Evolutionary conservation across 2,329 filamentous ascomycete species (phyloP).

Genomic region (Nannizzia gypsea): DNA sequence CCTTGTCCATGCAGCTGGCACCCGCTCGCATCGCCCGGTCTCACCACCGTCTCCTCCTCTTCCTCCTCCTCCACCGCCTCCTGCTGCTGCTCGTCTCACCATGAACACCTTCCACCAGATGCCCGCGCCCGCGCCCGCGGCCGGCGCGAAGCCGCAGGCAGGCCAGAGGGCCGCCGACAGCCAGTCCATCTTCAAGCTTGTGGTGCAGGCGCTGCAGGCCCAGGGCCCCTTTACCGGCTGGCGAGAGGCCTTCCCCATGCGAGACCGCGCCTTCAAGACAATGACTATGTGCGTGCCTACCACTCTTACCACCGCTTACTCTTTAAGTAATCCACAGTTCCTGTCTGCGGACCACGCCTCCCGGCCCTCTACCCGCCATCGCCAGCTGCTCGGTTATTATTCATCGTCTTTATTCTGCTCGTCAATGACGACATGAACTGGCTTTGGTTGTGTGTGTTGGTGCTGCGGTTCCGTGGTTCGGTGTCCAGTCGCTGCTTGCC

Average conservation of each 20-base stretch:
- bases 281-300: neutral
- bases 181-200: conserved; percentile 26
- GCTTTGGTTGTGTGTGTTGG: neutral
- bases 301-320: neutral
- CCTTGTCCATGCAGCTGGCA: conserved; percentile 1
- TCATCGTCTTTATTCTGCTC: neutral
- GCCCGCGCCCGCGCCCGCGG: conserved; percentile 4
- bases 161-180: conserved; percentile 22
- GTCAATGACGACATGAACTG: neutral
- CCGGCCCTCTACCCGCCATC: no score
- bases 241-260: conserved; percentile 31
- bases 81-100: neutral
- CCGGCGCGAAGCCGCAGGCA: conserved; percentile 7
- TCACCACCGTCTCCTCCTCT: neutral
- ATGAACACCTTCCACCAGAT: conserved; percentile 3
- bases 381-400: no score
- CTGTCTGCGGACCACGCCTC: no score
- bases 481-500: no score
- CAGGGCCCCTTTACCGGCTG: conserved; percentile 36
- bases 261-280: conserved; percentile 28
- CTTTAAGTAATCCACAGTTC: no score
- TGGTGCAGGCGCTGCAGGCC: conserved; percentile 29
- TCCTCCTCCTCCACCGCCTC: neutral
- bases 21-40: neutral
- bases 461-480: neutral